phyloP scores from a whole-genome alignment of 2,329 filamentous ascomycete species.

The Plectosphaerella plurivora region DNA sequence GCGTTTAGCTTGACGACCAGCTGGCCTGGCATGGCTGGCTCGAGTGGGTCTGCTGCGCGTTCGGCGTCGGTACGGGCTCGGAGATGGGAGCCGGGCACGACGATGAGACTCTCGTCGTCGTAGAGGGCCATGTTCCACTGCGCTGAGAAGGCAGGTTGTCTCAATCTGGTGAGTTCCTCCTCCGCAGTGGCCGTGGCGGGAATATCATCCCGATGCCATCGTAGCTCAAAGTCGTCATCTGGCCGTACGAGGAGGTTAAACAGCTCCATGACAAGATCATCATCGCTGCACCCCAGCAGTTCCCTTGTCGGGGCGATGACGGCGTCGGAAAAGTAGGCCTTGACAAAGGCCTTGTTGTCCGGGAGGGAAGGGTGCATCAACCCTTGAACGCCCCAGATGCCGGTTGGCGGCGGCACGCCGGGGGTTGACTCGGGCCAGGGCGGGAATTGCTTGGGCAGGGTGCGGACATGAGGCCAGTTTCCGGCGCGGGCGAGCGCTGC shows the following conservation, averaged over 20 bases:
- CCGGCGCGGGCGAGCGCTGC: constrained; percentile 62
- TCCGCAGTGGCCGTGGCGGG: constrained; percentile 58
- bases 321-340: constrained; percentile 66
- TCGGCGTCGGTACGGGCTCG: constrained; percentile 68
- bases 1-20: constrained; percentile 61
- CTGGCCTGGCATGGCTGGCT: constrained; percentile 57
- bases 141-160: constrained; percentile 63
- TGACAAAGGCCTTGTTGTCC: constrained; percentile 56
- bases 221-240: constrained; percentile 63
- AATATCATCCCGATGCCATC: constrained; percentile 87
- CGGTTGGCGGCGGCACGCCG: constrained; percentile 41
- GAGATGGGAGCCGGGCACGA: constrained; percentile 72
- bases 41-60: constrained; percentile 62
- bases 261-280: constrained; percentile 76
- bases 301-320: constrained; percentile 61
- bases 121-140: constrained; percentile 87
- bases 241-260: constrained; percentile 83
- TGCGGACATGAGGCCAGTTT: constrained; percentile 76
- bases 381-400: constrained; percentile 89
- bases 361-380: constrained; percentile 71
- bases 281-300: constrained; percentile 53
- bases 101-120: constrained; percentile 67
- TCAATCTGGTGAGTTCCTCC: constrained; percentile 61
- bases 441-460: constrained; percentile 85
- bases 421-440: constrained; percentile 59